phyloP scores from a whole-genome alignment of 805 yeast genomes.

The Sporopachydermia lactativora region DNA sequence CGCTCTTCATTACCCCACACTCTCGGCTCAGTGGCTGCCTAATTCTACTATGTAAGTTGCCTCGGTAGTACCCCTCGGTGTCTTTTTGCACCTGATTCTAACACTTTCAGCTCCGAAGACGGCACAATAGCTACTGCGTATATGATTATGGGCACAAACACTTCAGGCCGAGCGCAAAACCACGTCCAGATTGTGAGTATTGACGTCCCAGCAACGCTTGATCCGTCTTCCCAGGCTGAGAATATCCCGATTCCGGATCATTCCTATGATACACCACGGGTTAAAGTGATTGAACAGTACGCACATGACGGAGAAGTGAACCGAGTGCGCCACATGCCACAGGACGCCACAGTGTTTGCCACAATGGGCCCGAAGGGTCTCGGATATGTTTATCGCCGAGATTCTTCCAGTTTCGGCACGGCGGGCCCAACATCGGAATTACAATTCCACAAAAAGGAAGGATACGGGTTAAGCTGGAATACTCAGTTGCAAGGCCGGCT shows the following conservation, averaged over 20 bases:
- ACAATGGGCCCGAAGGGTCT: conserved; percentile 33
- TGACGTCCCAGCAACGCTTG: conserved; percentile 8
- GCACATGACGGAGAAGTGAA: conserved; percentile 56
- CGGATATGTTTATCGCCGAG: conserved; percentile 26
- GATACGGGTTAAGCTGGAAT: conserved; percentile 62
- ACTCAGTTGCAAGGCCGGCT: conserved; percentile 26
- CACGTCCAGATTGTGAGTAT: conserved; percentile 10
- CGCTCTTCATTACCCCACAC: conserved; percentile 55
- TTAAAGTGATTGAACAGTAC: conserved; percentile 35
- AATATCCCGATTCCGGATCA: conserved; percentile 10
- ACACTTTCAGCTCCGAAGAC: conserved; percentile 2
- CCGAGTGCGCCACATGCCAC: conserved; percentile 40
- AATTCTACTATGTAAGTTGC: conserved; percentile 14
- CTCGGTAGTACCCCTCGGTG: conserved; percentile 3
- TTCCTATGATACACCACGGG: conserved; percentile 23
- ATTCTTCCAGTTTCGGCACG: too few relatives aligned
- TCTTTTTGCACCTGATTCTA: neutral
- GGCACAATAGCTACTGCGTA: conserved; percentile 7
- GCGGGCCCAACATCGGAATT: too few relatives aligned
- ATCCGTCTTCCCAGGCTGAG: conserved; percentile 14
- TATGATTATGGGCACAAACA: conserved; percentile 10
- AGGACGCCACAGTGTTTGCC: conserved; percentile 31
- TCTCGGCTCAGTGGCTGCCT: conserved; percentile 58
- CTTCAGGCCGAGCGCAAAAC: conserved; percentile 12
- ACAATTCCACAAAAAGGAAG: conserved; percentile 45